Evolutionary conservation across 2,329 filamentous ascomycete genomes (phyloP).

Genomic region (Blastomyces gilchristii): DNA sequence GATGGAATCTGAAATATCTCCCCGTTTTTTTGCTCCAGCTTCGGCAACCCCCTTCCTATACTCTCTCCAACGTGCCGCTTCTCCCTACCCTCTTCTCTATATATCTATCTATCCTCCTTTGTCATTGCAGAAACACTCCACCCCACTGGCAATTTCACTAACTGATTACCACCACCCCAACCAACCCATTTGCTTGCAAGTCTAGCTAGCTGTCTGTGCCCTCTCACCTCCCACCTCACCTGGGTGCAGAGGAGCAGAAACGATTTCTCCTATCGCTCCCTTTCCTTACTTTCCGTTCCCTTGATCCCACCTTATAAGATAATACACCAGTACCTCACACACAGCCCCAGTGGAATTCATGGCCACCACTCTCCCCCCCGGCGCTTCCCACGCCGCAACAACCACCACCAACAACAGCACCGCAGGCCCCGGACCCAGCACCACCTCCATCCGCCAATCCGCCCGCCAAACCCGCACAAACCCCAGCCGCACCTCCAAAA

Average conservation of each 20-base stretch:
- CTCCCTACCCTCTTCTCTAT: not conserved
- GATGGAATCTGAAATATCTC: too few relatives aligned
- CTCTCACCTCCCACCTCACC: not conserved
- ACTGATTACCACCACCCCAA: not conserved
- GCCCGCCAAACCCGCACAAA: conserved; percentile 41
- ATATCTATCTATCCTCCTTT: not conserved
- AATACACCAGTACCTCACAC: not conserved
- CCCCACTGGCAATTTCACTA: not conserved
- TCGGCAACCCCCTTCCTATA: not conserved
- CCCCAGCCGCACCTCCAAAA: conserved; percentile 40
- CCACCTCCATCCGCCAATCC: conserved; percentile 28
- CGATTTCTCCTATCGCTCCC: not conserved
- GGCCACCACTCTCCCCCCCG: not conserved
- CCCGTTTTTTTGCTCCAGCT: too few relatives aligned
- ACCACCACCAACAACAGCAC: not conserved
- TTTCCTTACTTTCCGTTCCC: not conserved
- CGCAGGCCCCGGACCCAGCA: conserved; percentile 18
- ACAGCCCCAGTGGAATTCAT: not conserved
- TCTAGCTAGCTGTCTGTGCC: too few relatives aligned
- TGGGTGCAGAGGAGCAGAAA: not conserved
- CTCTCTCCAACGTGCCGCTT: not conserved
- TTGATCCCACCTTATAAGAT: not conserved
- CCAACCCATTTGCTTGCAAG: too few relatives aligned
- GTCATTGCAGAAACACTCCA: not conserved
- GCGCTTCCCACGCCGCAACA: not conserved